Evolutionary conservation across 1,284 basidiomycete species (phyloP).

Genomic region (Puccinia coronata): DNA sequence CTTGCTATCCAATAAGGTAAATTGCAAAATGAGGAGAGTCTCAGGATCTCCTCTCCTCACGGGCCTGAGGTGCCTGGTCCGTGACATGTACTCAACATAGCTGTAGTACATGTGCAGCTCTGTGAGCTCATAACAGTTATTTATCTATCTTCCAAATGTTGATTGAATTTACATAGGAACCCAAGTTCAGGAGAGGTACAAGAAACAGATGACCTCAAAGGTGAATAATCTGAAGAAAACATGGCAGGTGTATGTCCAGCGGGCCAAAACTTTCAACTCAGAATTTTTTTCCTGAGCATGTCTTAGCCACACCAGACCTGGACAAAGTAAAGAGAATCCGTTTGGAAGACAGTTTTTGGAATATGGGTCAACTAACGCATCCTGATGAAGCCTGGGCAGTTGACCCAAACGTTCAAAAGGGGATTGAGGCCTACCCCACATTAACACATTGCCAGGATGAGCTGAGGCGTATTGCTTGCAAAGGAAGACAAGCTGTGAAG

Average conservation of each 20-base stretch:
- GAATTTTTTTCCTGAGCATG: not conserved
- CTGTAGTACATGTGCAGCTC: no score
- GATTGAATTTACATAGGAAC: not conserved
- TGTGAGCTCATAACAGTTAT: no score
- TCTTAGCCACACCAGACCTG: not conserved
- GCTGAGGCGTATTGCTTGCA: not conserved
- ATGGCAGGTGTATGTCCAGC: not conserved
- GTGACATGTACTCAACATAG: no score
- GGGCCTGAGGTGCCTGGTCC: no score
- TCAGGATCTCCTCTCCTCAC: no score
- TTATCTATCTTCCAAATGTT: not conserved
- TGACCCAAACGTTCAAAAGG: not conserved
- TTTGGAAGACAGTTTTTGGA: not conserved
- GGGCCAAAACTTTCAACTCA: not conserved
- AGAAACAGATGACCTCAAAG: slow-evolving; percentile 13
- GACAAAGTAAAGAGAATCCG: not conserved
- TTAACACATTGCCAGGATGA: not conserved
- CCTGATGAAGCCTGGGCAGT: slow-evolving; percentile 15
- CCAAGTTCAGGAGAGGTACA: not conserved
- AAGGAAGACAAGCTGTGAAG: not conserved
- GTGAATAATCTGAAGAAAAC: not conserved
- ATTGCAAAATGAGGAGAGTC: no score
- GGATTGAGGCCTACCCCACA: not conserved
- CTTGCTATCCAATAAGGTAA: no score
- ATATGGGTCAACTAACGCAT: not conserved